Evolutionary conservation across 2,329 filamentous ascomycete species (phyloP).

Genomic region (Clonostachys rhizophaga): DNA sequence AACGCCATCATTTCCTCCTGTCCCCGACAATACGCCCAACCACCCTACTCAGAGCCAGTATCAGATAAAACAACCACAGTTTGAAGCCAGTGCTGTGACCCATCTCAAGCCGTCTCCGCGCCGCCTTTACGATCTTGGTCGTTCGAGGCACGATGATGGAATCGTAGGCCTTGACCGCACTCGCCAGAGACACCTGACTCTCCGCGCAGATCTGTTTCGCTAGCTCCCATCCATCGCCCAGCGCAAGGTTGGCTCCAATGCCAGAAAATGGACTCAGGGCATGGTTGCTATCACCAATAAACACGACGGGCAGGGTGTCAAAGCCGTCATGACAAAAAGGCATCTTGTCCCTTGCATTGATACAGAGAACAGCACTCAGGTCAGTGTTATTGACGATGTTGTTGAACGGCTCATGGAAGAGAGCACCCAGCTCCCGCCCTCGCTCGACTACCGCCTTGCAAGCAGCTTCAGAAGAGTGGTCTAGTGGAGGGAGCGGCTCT

Average conservation of each 20-base stretch:
- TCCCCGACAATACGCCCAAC: slow-evolving; percentile 2
- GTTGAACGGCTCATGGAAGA: slow-evolving; percentile 30
- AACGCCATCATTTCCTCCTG: no score
- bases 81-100: slow-evolving; percentile 15
- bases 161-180: slow-evolving; percentile 26
- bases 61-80: slow-evolving; percentile 11
- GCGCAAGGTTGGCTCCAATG: slow-evolving; percentile 40
- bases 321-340: slow-evolving; percentile 28
- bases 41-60: slow-evolving; percentile 10
- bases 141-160: slow-evolving; percentile 24
- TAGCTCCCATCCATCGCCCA: slow-evolving; percentile 41
- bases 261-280: slow-evolving; percentile 43
- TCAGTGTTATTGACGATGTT: slow-evolving; percentile 32
- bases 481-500: slow-evolving; percentile 5
- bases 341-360: slow-evolving; percentile 37
- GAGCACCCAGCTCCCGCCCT: slow-evolving; percentile 13
- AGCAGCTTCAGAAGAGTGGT: not conserved
- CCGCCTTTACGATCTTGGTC: slow-evolving; percentile 11
- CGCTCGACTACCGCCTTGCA: not conserved
- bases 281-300: slow-evolving; percentile 45
- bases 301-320: slow-evolving; percentile 18
- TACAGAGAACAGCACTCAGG: slow-evolving; percentile 22
- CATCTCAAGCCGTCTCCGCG: slow-evolving; percentile 11
- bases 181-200: slow-evolving; percentile 9
- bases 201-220: slow-evolving; percentile 27